Evolutionary conservation across 1,139 yeast species (phyloP), one percentile per base, ranked within the genome.

Genomic region (Scheffersomyces quercinus): DNA sequence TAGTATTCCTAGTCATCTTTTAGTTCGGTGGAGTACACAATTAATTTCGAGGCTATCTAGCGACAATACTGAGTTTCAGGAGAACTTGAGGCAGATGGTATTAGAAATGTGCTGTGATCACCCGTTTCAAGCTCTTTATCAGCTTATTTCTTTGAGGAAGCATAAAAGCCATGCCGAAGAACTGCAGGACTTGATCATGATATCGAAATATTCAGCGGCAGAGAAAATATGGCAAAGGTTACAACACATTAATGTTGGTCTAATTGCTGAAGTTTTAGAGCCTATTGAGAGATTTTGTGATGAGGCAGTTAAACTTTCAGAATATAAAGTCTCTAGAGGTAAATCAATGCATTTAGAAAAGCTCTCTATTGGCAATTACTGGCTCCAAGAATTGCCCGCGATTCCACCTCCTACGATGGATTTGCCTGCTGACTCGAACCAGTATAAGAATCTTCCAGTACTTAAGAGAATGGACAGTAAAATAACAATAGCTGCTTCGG

Each of bases 21-120:
- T 89, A 44, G 72, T 88, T 3, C 80, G 89, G 0, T 90, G 97
- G 96, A 73, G 85, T 37, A 83, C 88, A 45, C 99, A 93, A 59
- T 71, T 93, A 37, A 75, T 88, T 4, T 88, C 98, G 0, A 73
- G 96, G 45, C 62, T 91, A 16, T 68, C 82, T 0, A 64, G 64
- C 32, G 85, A 79, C 16, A 46, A 54, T 0, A 56, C 73, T 5
- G 54, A 47, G 0, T 90, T 89, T 54, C 97, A 89, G 55, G 52
- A 47, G 1, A 59, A 77, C 0, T 65, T 93, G 35, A 75, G 75
- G 36, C 50, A 55, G 1, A 60, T 90, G 6, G 65, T 91, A 13
- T 55, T 68, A 3, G 62, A 72, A 4, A 62, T 89, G 20, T 76
- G 88, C 42, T 50, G 55, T 9, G 75, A 76, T 28, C 91, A 90